phyloP scores from a whole-genome alignment of 176 grass and related monocot species.

The Pontederia paniculata region DNA sequence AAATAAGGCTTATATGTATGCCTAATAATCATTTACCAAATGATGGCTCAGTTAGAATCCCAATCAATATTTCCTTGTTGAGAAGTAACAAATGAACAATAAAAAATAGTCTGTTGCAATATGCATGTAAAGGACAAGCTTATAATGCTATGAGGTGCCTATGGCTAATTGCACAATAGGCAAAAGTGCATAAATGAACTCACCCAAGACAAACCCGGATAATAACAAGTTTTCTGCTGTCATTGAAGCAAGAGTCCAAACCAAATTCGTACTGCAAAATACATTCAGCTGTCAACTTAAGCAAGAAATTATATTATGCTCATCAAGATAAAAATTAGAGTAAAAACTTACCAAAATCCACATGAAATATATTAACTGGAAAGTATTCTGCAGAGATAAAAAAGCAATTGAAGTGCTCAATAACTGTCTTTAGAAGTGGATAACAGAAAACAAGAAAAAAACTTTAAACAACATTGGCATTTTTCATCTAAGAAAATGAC shows the following conservation, averaged over 20 bases:
- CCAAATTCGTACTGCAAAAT: constrained; percentile 68
- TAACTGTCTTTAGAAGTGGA: background rate
- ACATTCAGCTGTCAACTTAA: background rate
- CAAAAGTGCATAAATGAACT: constrained; percentile 2
- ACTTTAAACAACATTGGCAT: too few relatives aligned
- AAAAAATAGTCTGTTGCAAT: too few relatives aligned
- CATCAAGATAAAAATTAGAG: background rate
- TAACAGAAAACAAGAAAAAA: background rate
- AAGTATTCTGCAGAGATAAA: constrained; percentile 45
- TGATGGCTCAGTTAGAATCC: too few relatives aligned
- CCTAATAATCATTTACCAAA: too few relatives aligned
- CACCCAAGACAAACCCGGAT: constrained; percentile 68
- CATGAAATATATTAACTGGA: constrained; percentile 87
- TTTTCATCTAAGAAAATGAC: too few relatives aligned
- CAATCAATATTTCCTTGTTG: too few relatives aligned
- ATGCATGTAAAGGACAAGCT: too few relatives aligned
- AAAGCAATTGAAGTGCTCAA: background rate
- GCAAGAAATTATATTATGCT: background rate
- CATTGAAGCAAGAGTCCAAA: constrained; percentile 78
- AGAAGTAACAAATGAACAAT: too few relatives aligned
- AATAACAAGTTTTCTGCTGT: constrained; percentile 37
- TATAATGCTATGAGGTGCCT: too few relatives aligned
- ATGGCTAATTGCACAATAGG: too few relatives aligned
- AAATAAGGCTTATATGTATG: background rate
- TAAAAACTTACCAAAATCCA: constrained; percentile 58